Base-by-base conservation (phyloP, 495 filamentous ascomycete genomes). In the Lophiostoma macrostomum region DNA sequence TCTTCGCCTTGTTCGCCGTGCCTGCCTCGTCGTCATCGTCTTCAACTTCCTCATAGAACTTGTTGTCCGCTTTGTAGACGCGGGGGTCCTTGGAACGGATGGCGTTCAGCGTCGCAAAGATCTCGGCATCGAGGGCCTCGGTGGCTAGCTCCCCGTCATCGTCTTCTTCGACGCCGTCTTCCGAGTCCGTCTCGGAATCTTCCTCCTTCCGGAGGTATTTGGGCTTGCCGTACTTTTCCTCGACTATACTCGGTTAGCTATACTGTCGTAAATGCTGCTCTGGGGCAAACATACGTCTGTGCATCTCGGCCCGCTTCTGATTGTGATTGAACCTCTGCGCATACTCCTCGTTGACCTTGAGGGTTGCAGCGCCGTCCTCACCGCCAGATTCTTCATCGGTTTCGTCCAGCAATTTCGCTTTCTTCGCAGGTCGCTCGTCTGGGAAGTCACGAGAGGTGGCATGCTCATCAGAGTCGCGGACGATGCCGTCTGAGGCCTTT, bases 301-400 rank as follows among this genome's bases (percentile, higher is more conserved):
- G 80, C 46, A 85, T 74, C 65, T 98, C 93, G 70, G 93, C 90
- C 23, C 93, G 81, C 73, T 91, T 93, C 74, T 96, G 95, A 73
- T 98, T 98, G 67, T 96, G 76, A 68, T 97, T 91, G 62, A 96
- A 97, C 30, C 88, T 76, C 59, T 80, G 80, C 47, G 93, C 93
- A 67, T 85, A 98, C 44, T 91, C 88, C 63, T 87, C 76, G 69
- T 98, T 98, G 73, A 98, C 82, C 63, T 86, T 90, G 69, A 96
- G 80, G 23, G 65, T 71, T 29, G 64, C 51, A 3, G 69, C 73
- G 25, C 57, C 28, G 51, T 53, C 67, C 43, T 75, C 71, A 32
- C 74, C 76, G 22, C 79, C 77, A 39, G 23, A 29, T 6, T 65
- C 67, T 13, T 36, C 39, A 20, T 62, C 61, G 43, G 56, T 61